Conservation (phyloP, 2,329 filamentous ascomycete genomes). For the Seiridium unicorne region DNA sequence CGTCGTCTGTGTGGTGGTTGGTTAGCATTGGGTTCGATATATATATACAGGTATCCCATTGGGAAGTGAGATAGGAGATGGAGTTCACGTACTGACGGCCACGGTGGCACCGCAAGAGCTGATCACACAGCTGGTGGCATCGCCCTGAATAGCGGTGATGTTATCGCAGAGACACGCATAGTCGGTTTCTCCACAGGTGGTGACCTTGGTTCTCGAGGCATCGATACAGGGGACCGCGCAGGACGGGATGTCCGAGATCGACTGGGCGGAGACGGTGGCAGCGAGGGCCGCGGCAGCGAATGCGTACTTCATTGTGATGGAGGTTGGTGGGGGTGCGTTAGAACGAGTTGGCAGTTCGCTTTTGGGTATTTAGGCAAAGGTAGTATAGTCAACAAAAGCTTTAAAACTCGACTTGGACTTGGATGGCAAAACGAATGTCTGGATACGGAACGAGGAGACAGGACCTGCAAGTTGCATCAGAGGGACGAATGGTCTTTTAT, state of each 20-base stretch:
- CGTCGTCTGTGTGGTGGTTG: conserved; percentile 8
- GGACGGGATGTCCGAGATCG: conserved; percentile 17
- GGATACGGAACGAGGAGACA: not conserved
- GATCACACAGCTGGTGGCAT: conserved; percentile 19
- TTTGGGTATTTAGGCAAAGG: not conserved
- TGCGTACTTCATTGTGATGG: conserved; percentile 23
- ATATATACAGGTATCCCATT: too few relatives aligned
- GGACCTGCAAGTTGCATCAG: not conserved
- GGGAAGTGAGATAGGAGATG: too few relatives aligned
- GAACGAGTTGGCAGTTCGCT: not conserved
- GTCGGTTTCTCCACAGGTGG: conserved; percentile 16
- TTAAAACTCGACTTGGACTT: not conserved
- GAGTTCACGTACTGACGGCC: conserved; percentile 11
- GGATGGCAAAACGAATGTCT: conserved; percentile 4
- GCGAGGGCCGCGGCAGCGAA: conserved; percentile 17
- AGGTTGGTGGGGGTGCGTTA: not conserved
- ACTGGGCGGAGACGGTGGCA: conserved; percentile 19
- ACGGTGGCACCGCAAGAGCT: conserved; percentile 14
- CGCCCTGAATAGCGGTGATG: conserved; percentile 13
- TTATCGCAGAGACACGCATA: conserved; percentile 24
- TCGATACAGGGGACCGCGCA: conserved; percentile 22
- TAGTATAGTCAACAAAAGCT: not conserved
- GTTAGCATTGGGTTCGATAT: not conserved
- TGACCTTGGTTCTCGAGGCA: conserved; percentile 13
- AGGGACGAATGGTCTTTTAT: conserved; percentile 1